These are phyloP conservation scores for Mortierella sp. DNA, from an alignment of 371 early-diverging fungal species.

Conservation along the genomic window DNA sequence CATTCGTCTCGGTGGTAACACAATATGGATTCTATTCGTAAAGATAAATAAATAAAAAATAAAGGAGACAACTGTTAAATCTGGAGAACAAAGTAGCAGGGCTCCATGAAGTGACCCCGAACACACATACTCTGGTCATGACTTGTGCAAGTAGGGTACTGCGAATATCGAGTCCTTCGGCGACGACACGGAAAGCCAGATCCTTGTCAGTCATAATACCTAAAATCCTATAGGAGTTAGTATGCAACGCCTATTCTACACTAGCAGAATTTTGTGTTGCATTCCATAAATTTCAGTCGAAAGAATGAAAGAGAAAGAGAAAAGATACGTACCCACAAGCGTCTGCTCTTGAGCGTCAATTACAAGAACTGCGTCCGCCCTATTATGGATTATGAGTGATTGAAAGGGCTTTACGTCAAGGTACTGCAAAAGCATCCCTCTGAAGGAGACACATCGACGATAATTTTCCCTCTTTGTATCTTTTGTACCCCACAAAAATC, in stretches of 20 bases:
- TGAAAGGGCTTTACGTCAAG: too few relatives aligned
- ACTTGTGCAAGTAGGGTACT: conserved; percentile 75
- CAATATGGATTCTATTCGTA: conserved; percentile 67
- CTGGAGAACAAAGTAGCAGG: neutral
- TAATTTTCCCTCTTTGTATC: conserved; percentile 68
- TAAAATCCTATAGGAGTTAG: conserved; percentile 40
- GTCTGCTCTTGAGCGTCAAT: conserved; percentile 75
- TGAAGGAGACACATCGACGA: conserved; percentile 8
- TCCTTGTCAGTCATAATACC: conserved; percentile 89
- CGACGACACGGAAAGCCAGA: conserved; percentile 83
- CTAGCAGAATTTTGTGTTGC: neutral
- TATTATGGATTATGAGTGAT: conserved; percentile 74
- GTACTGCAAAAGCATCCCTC: too few relatives aligned
- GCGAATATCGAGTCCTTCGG: conserved; percentile 80
- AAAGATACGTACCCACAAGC: conserved; percentile 37
- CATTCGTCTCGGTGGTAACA: conserved; percentile 65
- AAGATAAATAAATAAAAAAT: neutral
- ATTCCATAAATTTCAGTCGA: neutral
- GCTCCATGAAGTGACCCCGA: neutral
- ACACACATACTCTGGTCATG: conserved; percentile 66
- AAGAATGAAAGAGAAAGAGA: neutral
- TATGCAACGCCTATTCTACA: neutral
- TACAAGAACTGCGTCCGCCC: conserved; percentile 83
- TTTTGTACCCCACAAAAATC: neutral
- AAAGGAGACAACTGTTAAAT: neutral